Evolutionary conservation across 352 stramenopile genomes (phyloP), one percentile per base, ranked within the genome.

Genomic region (Pythium folliculosum): DNA sequence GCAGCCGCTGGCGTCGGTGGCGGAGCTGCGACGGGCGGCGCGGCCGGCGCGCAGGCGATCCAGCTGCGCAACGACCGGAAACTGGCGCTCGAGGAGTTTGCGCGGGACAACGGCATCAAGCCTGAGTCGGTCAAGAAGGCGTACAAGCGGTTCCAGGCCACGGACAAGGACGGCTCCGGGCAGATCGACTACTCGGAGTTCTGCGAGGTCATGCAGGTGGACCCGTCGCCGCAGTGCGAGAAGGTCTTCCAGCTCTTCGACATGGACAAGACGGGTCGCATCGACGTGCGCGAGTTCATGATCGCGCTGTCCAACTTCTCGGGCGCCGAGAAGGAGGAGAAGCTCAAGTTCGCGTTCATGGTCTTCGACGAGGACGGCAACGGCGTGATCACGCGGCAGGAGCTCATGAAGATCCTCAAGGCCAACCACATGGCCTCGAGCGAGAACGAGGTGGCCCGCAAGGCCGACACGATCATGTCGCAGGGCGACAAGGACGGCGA

Each of bases 161-260:
- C 90, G 3, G 92, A 98, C 76, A 98, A 98, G 67, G 91, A 98
- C 55, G 95, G 95, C 27, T 97, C 86, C 5, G 96, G 96, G 23
- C 86, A 98, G 68, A 97, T 98, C 62, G 92, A 98, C 75, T 98
- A 98, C 82, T 97, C 92, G 19, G 96, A 99, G 77, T 98, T 99
- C 78, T 99, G 96, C 65, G 92, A 99, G 70, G 82, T 99, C 35
- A 81, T 98, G 78, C 90, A 98, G 67, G 87, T 98, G 47, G 95
- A 98, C 61, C 91, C 95, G 23, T 93, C 84, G 44, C 82, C 90
- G 9, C 86, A 97, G 71, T 92, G 85, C 57, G 92, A 98, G 69
- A 96, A 95, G 67, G 75, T 98, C 7, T 98, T 98, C 82, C 88
- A 96, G 68, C 77, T 98, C 17, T 98, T 98, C 69, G 93, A 98